Percentiles rank a stretch among this genome's conserved stretches.
Evolutionary conservation across 2,329 filamentous ascomycete genomes (phyloP).

Genomic region (Colletotrichum shisoi): DNA sequence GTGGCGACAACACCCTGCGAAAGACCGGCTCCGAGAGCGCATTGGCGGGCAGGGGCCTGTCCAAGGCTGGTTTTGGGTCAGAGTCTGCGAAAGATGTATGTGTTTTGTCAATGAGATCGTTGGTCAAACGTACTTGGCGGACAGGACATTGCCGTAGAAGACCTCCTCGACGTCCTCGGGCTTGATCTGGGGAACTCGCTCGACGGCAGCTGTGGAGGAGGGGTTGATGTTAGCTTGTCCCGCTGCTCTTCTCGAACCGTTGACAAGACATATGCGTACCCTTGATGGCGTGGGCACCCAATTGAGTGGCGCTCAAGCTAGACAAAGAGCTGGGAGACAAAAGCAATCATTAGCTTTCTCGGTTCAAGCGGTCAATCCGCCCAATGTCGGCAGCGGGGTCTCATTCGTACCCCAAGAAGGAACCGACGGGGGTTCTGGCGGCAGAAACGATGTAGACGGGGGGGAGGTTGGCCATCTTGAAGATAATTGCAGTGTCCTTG

Average conservation of each 20-base stretch:
- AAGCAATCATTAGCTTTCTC: conserved; percentile 20
- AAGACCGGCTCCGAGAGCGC: conserved; percentile 87
- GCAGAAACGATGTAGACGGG: conserved; percentile 96
- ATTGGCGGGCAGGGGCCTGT: conserved; percentile 95
- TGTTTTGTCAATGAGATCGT: neutral
- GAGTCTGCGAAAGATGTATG: neutral
- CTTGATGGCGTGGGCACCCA: conserved; percentile 93
- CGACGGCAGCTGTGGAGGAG: conserved; percentile 71
- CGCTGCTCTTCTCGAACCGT: conserved; percentile 22
- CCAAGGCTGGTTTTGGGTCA: conserved; percentile 71
- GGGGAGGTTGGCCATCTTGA: conserved; percentile 78
- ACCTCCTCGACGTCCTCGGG: conserved; percentile 92
- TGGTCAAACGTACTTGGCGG: conserved; percentile 76
- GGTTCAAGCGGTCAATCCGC: conserved; percentile 28
- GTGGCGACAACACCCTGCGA: conserved; percentile 81
- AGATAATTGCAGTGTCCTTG: conserved; percentile 12
- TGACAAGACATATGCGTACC: conserved; percentile 59
- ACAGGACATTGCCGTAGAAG: conserved; percentile 97
- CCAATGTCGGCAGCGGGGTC: conserved; percentile 16
- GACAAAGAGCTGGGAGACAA: conserved; percentile 75
- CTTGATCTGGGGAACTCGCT: conserved; percentile 85
- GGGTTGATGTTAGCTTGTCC: conserved; percentile 35
- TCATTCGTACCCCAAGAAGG: conserved; percentile 80
- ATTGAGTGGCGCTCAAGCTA: conserved; percentile 82
- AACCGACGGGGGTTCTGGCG: conserved; percentile 88